phyloP scores from a whole-genome alignment of 345 rosid genomes.

The Salix purpurea region DNA sequence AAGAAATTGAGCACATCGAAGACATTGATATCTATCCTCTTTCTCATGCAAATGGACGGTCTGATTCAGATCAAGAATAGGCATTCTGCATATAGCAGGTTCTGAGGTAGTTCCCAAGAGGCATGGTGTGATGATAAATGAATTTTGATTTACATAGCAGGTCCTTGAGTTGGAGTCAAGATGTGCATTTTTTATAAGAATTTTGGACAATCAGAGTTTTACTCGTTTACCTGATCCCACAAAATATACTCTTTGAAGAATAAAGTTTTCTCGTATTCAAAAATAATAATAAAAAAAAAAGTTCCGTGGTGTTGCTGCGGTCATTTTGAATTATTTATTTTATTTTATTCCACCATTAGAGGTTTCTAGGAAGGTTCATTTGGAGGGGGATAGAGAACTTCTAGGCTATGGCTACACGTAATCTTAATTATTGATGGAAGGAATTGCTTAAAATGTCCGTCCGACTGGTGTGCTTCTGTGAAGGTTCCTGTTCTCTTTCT shows the following conservation, averaged over 20 bases:
- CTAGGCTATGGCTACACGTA: background rate
- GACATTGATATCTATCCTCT: background rate
- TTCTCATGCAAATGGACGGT: background rate
- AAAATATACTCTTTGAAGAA: too few relatives aligned
- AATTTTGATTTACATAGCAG: too few relatives aligned
- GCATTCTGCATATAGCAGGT: background rate
- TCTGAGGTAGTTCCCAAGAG: too few relatives aligned
- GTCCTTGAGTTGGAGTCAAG: too few relatives aligned
- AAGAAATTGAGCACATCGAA: background rate
- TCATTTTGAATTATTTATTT: background rate
- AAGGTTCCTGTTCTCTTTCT: slow-evolving; percentile 32
- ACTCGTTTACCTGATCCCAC: rapidly evolving
- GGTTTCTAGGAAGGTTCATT: slow-evolving; percentile 49
- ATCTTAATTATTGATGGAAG: background rate
- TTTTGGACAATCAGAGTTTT: rapidly evolving
- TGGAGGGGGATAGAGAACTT: background rate
- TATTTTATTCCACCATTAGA: background rate
- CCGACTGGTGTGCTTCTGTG: slow-evolving; percentile 26
- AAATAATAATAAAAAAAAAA: too few relatives aligned
- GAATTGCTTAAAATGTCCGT: slow-evolving; percentile 16
- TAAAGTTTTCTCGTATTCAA: too few relatives aligned
- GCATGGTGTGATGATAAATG: too few relatives aligned
- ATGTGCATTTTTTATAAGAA: rapidly evolving
- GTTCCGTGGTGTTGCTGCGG: background rate
- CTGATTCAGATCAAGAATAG: background rate